Evolutionary conservation across 2,329 filamentous ascomycete genomes (phyloP).

Genomic region (Aspergillus oerlinghausenensis): DNA sequence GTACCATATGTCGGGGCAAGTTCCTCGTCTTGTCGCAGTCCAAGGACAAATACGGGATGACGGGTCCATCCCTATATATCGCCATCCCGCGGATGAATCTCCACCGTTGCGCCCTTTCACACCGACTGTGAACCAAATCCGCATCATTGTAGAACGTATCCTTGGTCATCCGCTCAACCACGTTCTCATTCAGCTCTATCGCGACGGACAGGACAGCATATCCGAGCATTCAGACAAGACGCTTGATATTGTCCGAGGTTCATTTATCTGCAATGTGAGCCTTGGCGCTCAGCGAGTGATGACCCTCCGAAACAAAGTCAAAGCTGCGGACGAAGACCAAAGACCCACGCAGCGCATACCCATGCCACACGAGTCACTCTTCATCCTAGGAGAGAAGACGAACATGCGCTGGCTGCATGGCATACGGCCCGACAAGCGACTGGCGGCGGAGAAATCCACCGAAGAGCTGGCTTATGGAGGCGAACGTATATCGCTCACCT

Average conservation of each 20-base stretch:
- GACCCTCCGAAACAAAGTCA: constrained; percentile 69
- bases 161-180: constrained; percentile 84
- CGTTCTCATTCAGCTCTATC: constrained; percentile 87
- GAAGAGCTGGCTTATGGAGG: constrained; percentile 70
- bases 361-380: constrained; percentile 85
- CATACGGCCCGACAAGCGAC: constrained; percentile 83
- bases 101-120: constrained; percentile 74
- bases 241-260: constrained; percentile 75
- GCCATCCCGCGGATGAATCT: constrained; percentile 86
- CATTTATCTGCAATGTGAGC: constrained; percentile 87
- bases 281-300: constrained; percentile 89
- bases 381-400: constrained; percentile 72
- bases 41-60: constrained; percentile 68
- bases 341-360: constrained; percentile 63
- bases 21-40: constrained; percentile 85
- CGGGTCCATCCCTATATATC: constrained; percentile 78
- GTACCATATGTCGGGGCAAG: constrained; percentile 86
- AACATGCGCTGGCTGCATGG: constrained; percentile 87
- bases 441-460: constrained; percentile 59
- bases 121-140: constrained; percentile 64
- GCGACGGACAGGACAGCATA: constrained; percentile 84
- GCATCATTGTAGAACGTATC: constrained; percentile 62
- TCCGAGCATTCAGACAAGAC: constrained; percentile 98
- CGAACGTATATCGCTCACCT: constrained; percentile 85
- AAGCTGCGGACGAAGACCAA: constrained; percentile 24